These are phyloP conservation scores for Kwoniella dendrophila DNA, from an alignment of 768 basidiomycete genomes.

Conservation along the genomic window DNA sequence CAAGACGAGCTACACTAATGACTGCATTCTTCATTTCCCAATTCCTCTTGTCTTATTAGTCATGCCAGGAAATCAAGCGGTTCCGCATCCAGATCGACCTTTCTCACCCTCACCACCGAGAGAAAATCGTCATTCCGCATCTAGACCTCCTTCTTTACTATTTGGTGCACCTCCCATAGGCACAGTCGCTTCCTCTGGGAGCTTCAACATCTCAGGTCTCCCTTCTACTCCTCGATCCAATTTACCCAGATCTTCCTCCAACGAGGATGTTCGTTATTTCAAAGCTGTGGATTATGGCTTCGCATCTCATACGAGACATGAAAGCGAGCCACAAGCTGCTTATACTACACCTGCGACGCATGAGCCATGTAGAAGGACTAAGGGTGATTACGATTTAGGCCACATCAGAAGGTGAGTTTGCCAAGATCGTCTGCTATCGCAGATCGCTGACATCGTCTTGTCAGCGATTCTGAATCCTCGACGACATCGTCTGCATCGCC, in stretches of 20 bases:
- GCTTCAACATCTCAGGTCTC: constrained; percentile 25
- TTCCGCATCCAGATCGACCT: constrained; percentile 26
- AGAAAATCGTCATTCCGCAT: constrained; percentile 41
- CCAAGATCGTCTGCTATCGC: not conserved
- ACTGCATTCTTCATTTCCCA: constrained; percentile 5
- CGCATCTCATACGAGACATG: not conserved
- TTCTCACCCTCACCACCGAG: constrained; percentile 48
- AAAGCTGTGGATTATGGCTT: not conserved
- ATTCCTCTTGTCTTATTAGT: constrained; percentile 32
- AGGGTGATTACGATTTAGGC: not conserved
- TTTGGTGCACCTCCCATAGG: constrained; percentile 34
- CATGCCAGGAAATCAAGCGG: constrained; percentile 2
- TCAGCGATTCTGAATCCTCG: constrained; percentile 32
- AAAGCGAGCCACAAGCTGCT: constrained; percentile 6
- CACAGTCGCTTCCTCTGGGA: constrained; percentile 21
- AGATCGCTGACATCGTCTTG: not conserved
- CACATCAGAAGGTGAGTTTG: constrained; percentile 10
- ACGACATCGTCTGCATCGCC: constrained; percentile 39
- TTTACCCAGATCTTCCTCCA: not conserved
- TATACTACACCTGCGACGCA: too few species aligned
- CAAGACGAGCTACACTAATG: not conserved
- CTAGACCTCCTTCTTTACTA: constrained; percentile 39
- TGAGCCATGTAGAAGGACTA: not conserved
- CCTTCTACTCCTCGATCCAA: constrained; percentile 30
- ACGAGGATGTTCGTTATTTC: not conserved